Conservation (phyloP, 208 protist species). For the Kentomonas sorsogonicus region DNA sequence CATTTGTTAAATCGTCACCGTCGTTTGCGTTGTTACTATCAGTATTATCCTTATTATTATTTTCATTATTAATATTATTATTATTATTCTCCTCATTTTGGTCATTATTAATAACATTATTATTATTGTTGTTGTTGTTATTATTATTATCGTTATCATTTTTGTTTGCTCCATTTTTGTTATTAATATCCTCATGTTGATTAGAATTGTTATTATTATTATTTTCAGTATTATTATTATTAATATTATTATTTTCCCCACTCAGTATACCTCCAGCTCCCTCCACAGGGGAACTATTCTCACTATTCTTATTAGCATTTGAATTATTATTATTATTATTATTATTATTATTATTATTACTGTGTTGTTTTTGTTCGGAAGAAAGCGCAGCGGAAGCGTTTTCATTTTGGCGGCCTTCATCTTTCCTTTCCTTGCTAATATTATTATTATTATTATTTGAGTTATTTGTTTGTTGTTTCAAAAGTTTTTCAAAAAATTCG, state of each 20-base stretch:
- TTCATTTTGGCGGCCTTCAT: no score
- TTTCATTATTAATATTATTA: not conserved
- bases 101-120: slow-evolving; percentile 1
- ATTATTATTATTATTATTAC: slow-evolving; percentile 8
- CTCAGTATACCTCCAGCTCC: no score
- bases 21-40: no score
- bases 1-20: no score
- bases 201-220: slow-evolving; percentile 8
- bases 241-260: not conserved
- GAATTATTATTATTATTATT: not conserved
- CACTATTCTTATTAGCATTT: not conserved
- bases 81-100: not conserved
- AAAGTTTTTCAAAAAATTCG: no score
- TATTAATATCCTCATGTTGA: not conserved
- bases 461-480: no score
- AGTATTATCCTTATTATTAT: no score
- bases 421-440: not conserved
- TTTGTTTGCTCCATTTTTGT: no score
- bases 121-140: not conserved
- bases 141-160: slow-evolving; percentile 6
- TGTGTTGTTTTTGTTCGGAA: not conserved
- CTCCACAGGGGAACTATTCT: no score
- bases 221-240: not conserved
- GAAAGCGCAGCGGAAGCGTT: no score
- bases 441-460: slow-evolving; percentile 3